phyloP scores from a whole-genome alignment of 768 basidiomycete genomes.

The Boletellus ananas region DNA sequence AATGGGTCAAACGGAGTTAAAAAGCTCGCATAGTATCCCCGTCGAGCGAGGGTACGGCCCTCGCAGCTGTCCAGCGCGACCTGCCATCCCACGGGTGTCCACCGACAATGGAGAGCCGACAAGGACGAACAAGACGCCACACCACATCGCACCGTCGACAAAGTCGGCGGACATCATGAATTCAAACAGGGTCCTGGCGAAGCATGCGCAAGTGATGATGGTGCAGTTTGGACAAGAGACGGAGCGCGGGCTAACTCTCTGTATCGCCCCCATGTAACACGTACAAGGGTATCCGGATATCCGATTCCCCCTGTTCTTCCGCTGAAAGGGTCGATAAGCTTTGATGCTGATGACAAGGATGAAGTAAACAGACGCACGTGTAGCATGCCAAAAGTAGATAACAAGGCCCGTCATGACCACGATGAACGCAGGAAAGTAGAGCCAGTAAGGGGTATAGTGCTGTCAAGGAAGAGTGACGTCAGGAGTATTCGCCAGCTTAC shows the following conservation, averaged over 20 bases:
- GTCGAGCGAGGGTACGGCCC: too few relatives aligned
- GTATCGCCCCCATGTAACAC: constrained; percentile 1
- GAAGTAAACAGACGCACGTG: constrained; percentile 51
- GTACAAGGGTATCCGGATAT: constrained; percentile 23
- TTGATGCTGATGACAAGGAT: neutral
- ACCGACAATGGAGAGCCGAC: too few relatives aligned
- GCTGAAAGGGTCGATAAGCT: constrained; percentile 36
- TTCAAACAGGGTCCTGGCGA: too few relatives aligned
- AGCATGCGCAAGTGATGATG: too few relatives aligned
- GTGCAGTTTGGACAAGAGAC: neutral
- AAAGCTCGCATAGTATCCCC: too few relatives aligned
- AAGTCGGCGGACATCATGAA: too few relatives aligned
- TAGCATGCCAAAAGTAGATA: constrained; percentile 81
- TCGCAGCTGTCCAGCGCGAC: too few relatives aligned
- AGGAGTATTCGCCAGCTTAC: neutral
- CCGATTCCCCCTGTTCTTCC: constrained; percentile 61
- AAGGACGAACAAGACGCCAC: too few relatives aligned
- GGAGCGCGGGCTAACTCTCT: constrained; percentile 3
- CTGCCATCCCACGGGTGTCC: too few relatives aligned
- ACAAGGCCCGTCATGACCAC: constrained; percentile 70
- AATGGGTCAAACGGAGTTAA: too few relatives aligned
- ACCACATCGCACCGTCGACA: too few relatives aligned
- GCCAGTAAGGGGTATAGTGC: constrained; percentile 84
- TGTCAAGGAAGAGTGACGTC: constrained; percentile 25
- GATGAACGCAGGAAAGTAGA: constrained; percentile 79